A percentile compares a stretch with the other conserved stretches of the same genome.
These are phyloP conservation scores for Vararia minispora DNA, from an alignment of 768 basidiomycete genomes.

Conservation along the genomic window DNA sequence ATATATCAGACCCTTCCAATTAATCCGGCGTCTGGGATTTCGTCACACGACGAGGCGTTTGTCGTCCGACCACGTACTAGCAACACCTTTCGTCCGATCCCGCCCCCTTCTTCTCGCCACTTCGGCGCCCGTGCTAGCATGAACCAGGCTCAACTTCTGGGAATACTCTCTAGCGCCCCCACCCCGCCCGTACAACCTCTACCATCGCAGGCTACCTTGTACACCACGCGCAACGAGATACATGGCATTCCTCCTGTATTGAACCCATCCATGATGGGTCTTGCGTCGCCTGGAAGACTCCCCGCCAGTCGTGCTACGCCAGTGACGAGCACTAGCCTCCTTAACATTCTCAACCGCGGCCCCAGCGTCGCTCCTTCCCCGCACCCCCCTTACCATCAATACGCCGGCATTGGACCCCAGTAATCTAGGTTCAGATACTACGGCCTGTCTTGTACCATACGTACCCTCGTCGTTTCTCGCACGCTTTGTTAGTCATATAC, in stretches of 20 bases:
- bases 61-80: constrained; percentile 28
- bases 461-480: too few species aligned
- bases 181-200: constrained; percentile 6
- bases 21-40: constrained; percentile 6
- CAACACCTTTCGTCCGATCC: constrained; percentile 18
- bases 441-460: too few species aligned
- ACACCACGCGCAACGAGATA: too few species aligned
- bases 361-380: constrained; percentile 5
- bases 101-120: constrained; percentile 12
- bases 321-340: constrained; percentile 4
- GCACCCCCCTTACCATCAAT: constrained; percentile 2
- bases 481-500: too few species aligned
- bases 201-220: constrained; percentile 4
- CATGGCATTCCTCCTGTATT: background rate
- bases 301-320: background rate
- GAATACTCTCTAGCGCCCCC: constrained; percentile 28
- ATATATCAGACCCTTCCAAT: constrained; percentile 9
- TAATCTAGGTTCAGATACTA: too few species aligned
- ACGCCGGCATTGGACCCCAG: too few species aligned
- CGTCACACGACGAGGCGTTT: constrained; percentile 18
- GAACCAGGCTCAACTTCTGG: constrained; percentile 39
- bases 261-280: constrained; percentile 5
- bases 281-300: constrained; percentile 5
- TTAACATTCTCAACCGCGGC: constrained; percentile 10
- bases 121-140: constrained; percentile 30